These are phyloP conservation scores for Mycena leptocephala DNA, from an alignment of 768 basidiomycete genomes.

Conservation along the genomic window DNA sequence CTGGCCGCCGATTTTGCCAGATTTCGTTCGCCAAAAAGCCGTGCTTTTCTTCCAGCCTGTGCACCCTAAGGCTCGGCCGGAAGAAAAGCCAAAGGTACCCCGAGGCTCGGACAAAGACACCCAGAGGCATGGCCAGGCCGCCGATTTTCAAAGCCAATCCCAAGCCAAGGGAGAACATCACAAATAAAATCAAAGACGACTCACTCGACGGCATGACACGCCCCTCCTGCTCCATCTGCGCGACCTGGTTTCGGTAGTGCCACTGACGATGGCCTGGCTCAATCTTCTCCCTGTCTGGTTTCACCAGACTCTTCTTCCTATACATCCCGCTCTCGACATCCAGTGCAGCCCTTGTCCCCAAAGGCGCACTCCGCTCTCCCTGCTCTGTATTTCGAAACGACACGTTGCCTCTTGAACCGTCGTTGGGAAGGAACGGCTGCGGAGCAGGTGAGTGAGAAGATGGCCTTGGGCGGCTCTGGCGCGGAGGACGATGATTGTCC, in stretches of 20 bases:
- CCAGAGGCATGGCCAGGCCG: too few relatives aligned
- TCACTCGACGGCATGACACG: slow-evolving; percentile 86
- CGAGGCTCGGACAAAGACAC: too few relatives aligned
- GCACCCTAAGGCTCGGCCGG: too few relatives aligned
- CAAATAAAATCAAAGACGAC: slow-evolving; percentile 52
- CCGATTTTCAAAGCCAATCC: too few relatives aligned
- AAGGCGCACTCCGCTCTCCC: slow-evolving; percentile 74
- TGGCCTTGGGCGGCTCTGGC: slow-evolving; percentile 65
- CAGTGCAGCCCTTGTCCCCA: too few relatives aligned
- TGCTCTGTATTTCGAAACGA: slow-evolving; percentile 81
- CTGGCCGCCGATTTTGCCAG: too few relatives aligned
- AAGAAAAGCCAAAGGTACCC: too few relatives aligned
- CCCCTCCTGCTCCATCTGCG: slow-evolving; percentile 82
- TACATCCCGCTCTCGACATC: slow-evolving; percentile 67
- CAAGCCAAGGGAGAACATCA: slow-evolving; percentile 5
- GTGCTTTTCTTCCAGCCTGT: too few relatives aligned
- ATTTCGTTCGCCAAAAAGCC: too few relatives aligned
- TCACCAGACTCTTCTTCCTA: slow-evolving; percentile 95
- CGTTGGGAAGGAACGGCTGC: slow-evolving; percentile 50
- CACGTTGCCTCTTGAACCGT: slow-evolving; percentile 64
- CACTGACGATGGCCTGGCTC: slow-evolving; percentile 95
- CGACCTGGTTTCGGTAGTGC: slow-evolving; percentile 93
- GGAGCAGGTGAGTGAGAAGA: slow-evolving; percentile 59
- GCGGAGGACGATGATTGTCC: slow-evolving; percentile 63
- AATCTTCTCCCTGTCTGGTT: slow-evolving; percentile 96